Evolutionary conservation across 345 rosid species (phyloP).

Genomic region (Alliaria petiolata): DNA sequence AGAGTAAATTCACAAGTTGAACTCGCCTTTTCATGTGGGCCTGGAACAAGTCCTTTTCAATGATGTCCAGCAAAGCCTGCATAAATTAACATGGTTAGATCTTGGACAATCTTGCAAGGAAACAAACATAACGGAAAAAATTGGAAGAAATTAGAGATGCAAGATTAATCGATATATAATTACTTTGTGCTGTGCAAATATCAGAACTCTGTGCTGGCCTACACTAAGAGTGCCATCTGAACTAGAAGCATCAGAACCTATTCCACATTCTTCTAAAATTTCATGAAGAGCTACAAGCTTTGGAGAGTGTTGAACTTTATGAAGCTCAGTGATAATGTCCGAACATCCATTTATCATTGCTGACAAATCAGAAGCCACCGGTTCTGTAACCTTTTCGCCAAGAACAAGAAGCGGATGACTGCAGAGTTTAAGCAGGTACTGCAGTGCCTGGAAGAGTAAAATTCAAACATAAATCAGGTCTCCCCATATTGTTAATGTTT

Average conservation of each 20-base stretch:
- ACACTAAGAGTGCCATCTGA: constrained; percentile 64
- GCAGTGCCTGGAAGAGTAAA: constrained; percentile 69
- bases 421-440: constrained; percentile 94
- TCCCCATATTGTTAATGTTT: constrained; percentile 2
- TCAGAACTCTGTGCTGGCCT: constrained; percentile 97
- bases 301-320: constrained; percentile 87
- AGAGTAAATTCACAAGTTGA: constrained; percentile 5
- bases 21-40: constrained; percentile 90
- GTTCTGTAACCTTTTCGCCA: constrained; percentile 66
- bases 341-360: constrained; percentile 66
- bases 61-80: constrained; percentile 90
- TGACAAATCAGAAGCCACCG: constrained; percentile 54
- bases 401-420: constrained; percentile 97
- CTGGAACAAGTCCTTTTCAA: constrained; percentile 92
- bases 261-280: constrained; percentile 97
- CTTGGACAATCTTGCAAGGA: background rate
- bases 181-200: constrained; percentile 99
- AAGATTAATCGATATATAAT: constrained; percentile 22
- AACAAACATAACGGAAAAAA: constrained; percentile 3
- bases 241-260: constrained; percentile 79
- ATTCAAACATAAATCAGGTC: constrained; percentile 9
- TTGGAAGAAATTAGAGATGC: constrained; percentile 4
- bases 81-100: constrained; percentile 29
- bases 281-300: constrained; percentile 97
- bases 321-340: constrained; percentile 75